Percentiles rank a stretch among this genome's conserved stretches.
phyloP scores from a whole-genome alignment of 169 alveolate species.

The Miamiensis avidus region DNA sequence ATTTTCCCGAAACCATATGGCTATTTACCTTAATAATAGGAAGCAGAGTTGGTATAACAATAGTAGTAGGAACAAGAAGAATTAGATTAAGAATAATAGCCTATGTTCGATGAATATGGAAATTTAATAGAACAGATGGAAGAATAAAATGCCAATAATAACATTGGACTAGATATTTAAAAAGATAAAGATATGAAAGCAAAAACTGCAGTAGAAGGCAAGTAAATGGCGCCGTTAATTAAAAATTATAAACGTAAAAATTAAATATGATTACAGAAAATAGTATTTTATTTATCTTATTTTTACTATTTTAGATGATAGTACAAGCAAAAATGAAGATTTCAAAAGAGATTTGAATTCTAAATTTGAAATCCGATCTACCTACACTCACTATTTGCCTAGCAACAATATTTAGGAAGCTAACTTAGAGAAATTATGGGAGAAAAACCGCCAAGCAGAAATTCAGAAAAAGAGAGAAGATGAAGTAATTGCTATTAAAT shows the following conservation, averaged over 20 bases:
- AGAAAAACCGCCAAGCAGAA: not conserved
- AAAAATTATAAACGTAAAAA: not conserved
- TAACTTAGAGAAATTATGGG: not conserved
- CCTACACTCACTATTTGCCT: not conserved
- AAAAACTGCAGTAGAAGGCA: not conserved
- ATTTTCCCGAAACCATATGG: not conserved
- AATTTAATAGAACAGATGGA: not conserved
- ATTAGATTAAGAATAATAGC: not conserved
- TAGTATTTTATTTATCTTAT: too few species aligned
- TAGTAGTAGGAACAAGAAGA: not conserved
- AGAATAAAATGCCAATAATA: not conserved
- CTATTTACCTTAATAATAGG: not conserved
- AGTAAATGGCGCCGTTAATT: not conserved
- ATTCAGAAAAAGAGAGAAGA: not conserved
- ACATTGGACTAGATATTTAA: too few species aligned
- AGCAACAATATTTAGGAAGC: not conserved
- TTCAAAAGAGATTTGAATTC: too few species aligned
- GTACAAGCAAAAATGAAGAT: not conserved
- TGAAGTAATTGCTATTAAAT: too few species aligned
- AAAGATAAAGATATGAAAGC: not conserved
- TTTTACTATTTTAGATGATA: not conserved
- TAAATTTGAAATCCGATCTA: not conserved
- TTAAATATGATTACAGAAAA: not conserved
- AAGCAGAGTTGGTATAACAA: not conserved
- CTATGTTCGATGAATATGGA: not conserved